Percentiles rank a stretch among this genome's conserved stretches.
phyloP scores from a whole-genome alignment of 1,284 basidiomycete genomes.

The Farysia itapuensis region DNA sequence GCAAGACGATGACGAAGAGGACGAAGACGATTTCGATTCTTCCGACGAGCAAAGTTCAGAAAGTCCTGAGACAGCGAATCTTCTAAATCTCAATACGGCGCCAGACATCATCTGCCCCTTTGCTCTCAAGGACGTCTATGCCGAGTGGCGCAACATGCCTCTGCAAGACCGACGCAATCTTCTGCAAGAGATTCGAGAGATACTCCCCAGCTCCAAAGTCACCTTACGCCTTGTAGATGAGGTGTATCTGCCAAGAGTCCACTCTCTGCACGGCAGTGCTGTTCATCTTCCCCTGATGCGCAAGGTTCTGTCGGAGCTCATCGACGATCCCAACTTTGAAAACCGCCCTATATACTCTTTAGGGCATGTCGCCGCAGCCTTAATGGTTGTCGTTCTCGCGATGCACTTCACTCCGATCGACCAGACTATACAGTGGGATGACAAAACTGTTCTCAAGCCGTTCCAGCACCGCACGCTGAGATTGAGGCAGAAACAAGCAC shows the following conservation, averaged over 20 bases:
- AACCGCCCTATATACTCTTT: slow-evolving; percentile 13
- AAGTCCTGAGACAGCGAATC: slow-evolving; percentile 9
- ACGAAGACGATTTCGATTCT: slow-evolving; percentile 3
- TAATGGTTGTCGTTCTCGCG: slow-evolving; percentile 26
- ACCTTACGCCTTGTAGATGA: slow-evolving; percentile 16
- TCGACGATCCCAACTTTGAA: slow-evolving; percentile 15
- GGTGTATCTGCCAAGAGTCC: slow-evolving; percentile 15
- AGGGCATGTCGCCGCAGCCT: slow-evolving; percentile 15
- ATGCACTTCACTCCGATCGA: slow-evolving; percentile 19
- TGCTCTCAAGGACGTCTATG: slow-evolving; percentile 29
- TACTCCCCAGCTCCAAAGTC: slow-evolving; percentile 7
- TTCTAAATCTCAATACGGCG: slow-evolving; percentile 14
- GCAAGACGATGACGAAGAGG: slow-evolving; percentile 2
- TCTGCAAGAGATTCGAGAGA: slow-evolving; percentile 11
- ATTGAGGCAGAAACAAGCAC: slow-evolving; percentile 14
- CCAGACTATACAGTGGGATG: slow-evolving; percentile 6
- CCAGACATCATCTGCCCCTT: slow-evolving; percentile 19
- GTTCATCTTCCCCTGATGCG: slow-evolving; percentile 14
- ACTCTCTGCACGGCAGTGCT: slow-evolving; percentile 22
- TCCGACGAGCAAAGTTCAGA: slow-evolving; percentile 6
- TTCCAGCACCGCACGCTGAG: slow-evolving; percentile 17
- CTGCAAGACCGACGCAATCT: slow-evolving; percentile 4
- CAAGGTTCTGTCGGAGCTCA: slow-evolving; percentile 13
- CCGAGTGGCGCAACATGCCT: slow-evolving; percentile 14
- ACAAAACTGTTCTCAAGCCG: slow-evolving; percentile 3